Evolutionary conservation across 495 filamentous ascomycete species (phyloP).

Genomic region (Trichoderma reesei): DNA sequence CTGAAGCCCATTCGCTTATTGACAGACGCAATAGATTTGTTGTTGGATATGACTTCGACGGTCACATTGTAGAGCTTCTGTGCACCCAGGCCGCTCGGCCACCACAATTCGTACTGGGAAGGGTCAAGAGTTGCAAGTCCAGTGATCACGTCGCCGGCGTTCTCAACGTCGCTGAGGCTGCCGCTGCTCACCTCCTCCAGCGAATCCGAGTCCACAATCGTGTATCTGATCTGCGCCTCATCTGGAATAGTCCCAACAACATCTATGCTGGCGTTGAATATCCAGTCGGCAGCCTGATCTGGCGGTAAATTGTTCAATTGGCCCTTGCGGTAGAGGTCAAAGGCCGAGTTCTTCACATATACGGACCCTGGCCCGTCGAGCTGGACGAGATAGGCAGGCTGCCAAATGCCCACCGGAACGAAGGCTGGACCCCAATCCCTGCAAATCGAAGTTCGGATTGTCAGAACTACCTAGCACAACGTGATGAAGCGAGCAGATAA

Average conservation of each 20-base stretch:
- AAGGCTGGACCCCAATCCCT: slow-evolving; percentile 64
- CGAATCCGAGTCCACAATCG: slow-evolving; percentile 39
- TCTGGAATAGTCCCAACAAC: slow-evolving; percentile 44
- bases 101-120: slow-evolving; percentile 50
- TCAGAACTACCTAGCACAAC: not conserved
- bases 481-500: not conserved
- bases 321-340: slow-evolving; percentile 52
- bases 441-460: not conserved
- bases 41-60: slow-evolving; percentile 33
- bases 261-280: slow-evolving; percentile 61
- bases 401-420: slow-evolving; percentile 57
- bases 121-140: slow-evolving; percentile 38
- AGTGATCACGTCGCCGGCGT: slow-evolving; percentile 38
- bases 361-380: slow-evolving; percentile 31
- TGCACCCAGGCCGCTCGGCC: slow-evolving; percentile 49
- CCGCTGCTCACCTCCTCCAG: slow-evolving; percentile 40
- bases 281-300: slow-evolving; percentile 52
- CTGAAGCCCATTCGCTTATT: slow-evolving; percentile 53
- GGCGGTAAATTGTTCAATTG: slow-evolving; percentile 52
- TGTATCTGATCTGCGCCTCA: slow-evolving; percentile 39
- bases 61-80: slow-evolving; percentile 52
- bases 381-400: slow-evolving; percentile 50
- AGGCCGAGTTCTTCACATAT: slow-evolving; percentile 47
- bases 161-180: slow-evolving; percentile 33
- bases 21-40: slow-evolving; percentile 33